Base-by-base conservation (phyloP, 2,329 filamentous ascomycete species). In the Colletotrichum eleusines region DNA sequence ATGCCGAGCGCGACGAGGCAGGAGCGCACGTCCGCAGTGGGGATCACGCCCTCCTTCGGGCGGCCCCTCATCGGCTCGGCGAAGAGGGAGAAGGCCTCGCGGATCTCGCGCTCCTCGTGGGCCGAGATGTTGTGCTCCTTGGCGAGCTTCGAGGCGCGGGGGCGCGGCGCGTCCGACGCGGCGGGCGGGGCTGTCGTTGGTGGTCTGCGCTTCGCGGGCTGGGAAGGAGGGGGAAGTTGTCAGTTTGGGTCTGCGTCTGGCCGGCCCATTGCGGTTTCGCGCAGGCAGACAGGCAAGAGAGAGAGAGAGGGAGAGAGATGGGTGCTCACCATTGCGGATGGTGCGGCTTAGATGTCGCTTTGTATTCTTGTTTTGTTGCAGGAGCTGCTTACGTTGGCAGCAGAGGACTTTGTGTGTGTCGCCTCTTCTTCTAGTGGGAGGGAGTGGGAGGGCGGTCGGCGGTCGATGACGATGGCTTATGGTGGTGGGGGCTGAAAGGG, bases 81-180 rank as follows among this genome's bases (percentile, higher is more conserved):
- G 80, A 98, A 99, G 9, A 98, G 87, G 28, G 88, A 86, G 80
- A 96, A 98, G 18, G 95, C 95, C 81, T 98, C 95, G 76, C 90
- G 91, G 78, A 99, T 97, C 82, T 98, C 94, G 75, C 88, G 87
- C 82, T 98, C 95, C 82, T 98, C 92, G 74, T 92, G 89, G 50
- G 91, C 92, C 18, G 90, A 91, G 77, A 98, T 90, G 80, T 94
- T 91, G 86, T 98, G 91, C 78, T 97, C 94, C 82, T 95, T 95
- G 38, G 95, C 95, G 76, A 98, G 93, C 80, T 94, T 97, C 70
- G 95, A 97, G 77, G 90, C 90, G 73, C 92, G 92, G 66, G 85
- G 82, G 70, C 61, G 65, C 63, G 73, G 62, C 77, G 73, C 78
- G 61, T 77, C 74, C 31, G n/a, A n/a, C 23, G 79, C 68, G 26